These are phyloP conservation scores for Glycine latifolia DNA, from an alignment of 306 rosid genomes.

Conservation along the genomic window DNA sequence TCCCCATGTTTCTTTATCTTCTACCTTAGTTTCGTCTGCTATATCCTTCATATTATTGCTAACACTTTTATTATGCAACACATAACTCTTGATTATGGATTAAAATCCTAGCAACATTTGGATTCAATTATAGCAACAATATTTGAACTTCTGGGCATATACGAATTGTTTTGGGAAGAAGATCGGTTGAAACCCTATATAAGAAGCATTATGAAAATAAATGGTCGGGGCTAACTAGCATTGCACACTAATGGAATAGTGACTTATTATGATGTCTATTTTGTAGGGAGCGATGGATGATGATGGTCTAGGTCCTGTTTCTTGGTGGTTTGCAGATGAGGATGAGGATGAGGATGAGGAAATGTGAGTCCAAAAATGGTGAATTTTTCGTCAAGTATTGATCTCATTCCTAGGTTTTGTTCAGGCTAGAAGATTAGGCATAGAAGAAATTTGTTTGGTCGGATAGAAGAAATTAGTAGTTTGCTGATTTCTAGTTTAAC, in stretches of 20 bases:
- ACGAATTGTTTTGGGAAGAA: background rate
- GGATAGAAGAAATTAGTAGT: background rate
- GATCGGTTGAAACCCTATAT: background rate
- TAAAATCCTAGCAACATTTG: background rate
- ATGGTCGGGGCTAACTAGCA: slow-evolving; percentile 8
- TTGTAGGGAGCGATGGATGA: slow-evolving; percentile 51
- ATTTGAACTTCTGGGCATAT: slow-evolving; percentile 2
- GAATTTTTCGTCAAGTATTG: background rate
- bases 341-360: slow-evolving; percentile 35
- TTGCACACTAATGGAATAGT: background rate
- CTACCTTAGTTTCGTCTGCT: background rate
- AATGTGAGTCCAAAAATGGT: background rate
- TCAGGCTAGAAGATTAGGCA: background rate
- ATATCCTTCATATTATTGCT: background rate
- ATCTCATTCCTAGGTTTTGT: slow-evolving; percentile 12
- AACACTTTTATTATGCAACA: slow-evolving; percentile 2
- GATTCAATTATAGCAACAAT: background rate
- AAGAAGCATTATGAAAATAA: slow-evolving; percentile 22
- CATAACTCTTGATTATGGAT: slow-evolving; percentile 18
- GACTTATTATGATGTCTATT: slow-evolving; percentile 14
- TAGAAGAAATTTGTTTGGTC: slow-evolving; percentile 27
- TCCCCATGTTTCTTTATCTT: background rate
- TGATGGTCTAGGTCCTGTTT: slow-evolving; percentile 53
- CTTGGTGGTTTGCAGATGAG: slow-evolving; percentile 53
- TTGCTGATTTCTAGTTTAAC: too few species aligned